phyloP scores from a whole-genome alignment of 2,329 filamentous ascomycete species.

The Colletotrichum aenigma region DNA sequence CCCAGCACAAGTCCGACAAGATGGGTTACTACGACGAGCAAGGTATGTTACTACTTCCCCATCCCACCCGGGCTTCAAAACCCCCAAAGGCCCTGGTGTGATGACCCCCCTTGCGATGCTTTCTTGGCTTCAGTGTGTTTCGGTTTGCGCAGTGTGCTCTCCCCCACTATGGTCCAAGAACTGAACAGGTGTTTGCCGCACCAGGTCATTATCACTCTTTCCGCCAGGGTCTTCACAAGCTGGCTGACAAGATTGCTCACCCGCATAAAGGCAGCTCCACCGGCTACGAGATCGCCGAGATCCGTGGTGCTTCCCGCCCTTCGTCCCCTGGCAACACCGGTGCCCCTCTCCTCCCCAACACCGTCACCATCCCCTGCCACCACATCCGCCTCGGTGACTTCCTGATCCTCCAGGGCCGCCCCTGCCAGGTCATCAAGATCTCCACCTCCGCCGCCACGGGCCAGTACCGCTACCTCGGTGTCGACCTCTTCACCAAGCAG shows the following conservation, averaged over 20 bases:
- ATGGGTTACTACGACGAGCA: slow-evolving; percentile 72
- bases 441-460: slow-evolving; percentile 96
- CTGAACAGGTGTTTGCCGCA: slow-evolving; percentile 9
- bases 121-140: slow-evolving; percentile 17
- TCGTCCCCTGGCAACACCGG: slow-evolving; percentile 34
- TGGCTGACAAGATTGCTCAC: slow-evolving; percentile 59
- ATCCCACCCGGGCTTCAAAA: not conserved
- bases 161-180: slow-evolving; percentile 15
- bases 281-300: slow-evolving; percentile 50
- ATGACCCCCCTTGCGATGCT: not conserved
- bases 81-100: not conserved
- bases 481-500: slow-evolving; percentile 99
- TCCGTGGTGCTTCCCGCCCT: slow-evolving; percentile 42
- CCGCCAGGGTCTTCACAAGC: slow-evolving; percentile 60
- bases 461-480: slow-evolving; percentile 99
- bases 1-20: slow-evolving; percentile 51
- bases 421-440: slow-evolving; percentile 99
- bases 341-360: slow-evolving; percentile 66
- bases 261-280: slow-evolving; percentile 45
- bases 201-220: slow-evolving; percentile 65
- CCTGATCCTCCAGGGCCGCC: slow-evolving; percentile 97
- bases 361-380: slow-evolving; percentile 98
- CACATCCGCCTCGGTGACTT: slow-evolving; percentile 99
- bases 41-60: slow-evolving; percentile 44
- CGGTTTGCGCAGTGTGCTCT: slow-evolving; percentile 17